Conservation (phyloP, 2,329 filamentous ascomycete species). For the Cryphonectria japonica region DNA sequence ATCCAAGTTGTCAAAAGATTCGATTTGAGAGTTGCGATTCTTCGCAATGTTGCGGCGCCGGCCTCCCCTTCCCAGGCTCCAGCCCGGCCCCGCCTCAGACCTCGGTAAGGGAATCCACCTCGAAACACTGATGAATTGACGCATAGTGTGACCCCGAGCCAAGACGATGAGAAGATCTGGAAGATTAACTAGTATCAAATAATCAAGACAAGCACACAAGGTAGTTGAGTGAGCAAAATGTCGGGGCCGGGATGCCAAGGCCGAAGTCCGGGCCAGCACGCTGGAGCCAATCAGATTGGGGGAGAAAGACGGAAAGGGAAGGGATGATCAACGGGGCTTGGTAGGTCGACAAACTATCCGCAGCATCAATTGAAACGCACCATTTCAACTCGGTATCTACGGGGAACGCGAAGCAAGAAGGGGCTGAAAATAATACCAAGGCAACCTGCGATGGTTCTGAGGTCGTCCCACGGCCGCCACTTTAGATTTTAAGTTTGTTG, state of each 20-base stretch:
- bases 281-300: not conserved
- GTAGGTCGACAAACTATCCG: not conserved
- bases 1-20: no score
- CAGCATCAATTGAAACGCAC: rapidly evolving
- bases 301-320: conserved; percentile 1
- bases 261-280: not conserved
- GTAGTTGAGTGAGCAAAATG: not conserved
- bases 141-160: not conserved
- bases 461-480: not conserved
- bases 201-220: not conserved
- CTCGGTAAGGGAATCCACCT: no score
- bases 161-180: not conserved
- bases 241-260: not conserved
- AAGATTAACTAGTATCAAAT: not conserved
- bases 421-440: not conserved
- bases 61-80: no score
- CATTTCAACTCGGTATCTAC: not conserved
- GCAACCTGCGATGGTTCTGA: not conserved
- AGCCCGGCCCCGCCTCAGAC: not conserved
- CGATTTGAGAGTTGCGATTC: not conserved
- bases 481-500: not conserved
- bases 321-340: not conserved
- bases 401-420: not conserved
- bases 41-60: no score
- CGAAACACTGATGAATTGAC: not conserved